These are phyloP conservation scores for Holtermannia corniformis DNA, from an alignment of 768 basidiomycete species.

Conservation along the genomic window DNA sequence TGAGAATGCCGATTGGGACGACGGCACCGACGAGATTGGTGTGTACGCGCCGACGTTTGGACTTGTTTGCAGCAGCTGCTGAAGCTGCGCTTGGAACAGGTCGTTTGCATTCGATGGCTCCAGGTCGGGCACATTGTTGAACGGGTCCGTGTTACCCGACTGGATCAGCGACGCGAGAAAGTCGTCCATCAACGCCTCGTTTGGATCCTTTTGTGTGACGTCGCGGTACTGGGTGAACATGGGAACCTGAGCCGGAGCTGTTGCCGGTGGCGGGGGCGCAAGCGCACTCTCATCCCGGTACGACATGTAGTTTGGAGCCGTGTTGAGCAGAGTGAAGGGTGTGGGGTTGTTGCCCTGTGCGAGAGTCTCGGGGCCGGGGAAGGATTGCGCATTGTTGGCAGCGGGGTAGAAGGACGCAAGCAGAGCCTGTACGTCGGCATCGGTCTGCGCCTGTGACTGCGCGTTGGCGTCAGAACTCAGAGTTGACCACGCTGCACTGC, in stretches of 20 bases:
- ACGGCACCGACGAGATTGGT: not conserved
- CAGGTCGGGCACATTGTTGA: constrained; percentile 2
- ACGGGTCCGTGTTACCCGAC: constrained; percentile 1
- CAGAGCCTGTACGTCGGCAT: not conserved
- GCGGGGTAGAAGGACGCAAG: not conserved
- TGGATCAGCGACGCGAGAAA: constrained; percentile 23
- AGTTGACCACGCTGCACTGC: not conserved
- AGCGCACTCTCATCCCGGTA: constrained; percentile 9
- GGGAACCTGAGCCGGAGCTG: constrained; percentile 19
- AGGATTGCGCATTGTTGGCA: not conserved
- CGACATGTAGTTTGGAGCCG: constrained; percentile 17
- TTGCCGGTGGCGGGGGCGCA: not conserved
- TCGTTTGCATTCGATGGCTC: constrained; percentile 13
- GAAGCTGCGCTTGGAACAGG: constrained; percentile 23
- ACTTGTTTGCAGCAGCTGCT: too few relatives aligned
- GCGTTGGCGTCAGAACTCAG: not conserved
- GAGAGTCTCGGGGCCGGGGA: not conserved
- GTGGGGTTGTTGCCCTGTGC: not conserved
- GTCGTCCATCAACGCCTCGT: constrained; percentile 23
- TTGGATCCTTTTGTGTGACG: constrained; percentile 20
- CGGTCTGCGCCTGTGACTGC: not conserved
- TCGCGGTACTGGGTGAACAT: not conserved
- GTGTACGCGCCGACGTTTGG: too few relatives aligned
- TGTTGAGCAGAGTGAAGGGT: constrained; percentile 14
- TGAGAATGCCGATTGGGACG: not conserved